Conservation (phyloP, 1,139 yeast species). For the Geotrichum reessii region DNA sequence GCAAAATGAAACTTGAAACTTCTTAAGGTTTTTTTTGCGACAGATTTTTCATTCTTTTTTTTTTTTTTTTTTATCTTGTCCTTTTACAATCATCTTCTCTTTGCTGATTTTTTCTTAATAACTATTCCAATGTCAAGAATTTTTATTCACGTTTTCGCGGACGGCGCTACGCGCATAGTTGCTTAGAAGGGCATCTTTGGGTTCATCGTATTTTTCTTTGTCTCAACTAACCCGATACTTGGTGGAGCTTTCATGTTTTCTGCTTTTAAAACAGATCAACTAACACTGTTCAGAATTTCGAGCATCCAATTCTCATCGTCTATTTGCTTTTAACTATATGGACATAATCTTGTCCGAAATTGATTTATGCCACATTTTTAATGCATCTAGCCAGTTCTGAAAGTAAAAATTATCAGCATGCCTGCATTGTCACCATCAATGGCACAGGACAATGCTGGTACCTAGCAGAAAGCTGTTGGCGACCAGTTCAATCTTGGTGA, state of each 20-base stretch:
- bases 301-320: no score
- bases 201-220: neutral
- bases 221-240: no score
- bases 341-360: no score
- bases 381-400: no score
- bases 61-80: neutral
- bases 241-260: no score
- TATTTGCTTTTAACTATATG: no score
- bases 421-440: slow-evolving; percentile 97
- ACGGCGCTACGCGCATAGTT: neutral
- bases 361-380: no score
- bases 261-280: no score
- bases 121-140: neutral
- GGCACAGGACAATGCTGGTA: slow-evolving; percentile 89
- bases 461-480: slow-evolving; percentile 86
- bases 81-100: neutral
- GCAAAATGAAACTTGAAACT: neutral
- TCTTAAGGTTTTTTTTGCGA: neutral
- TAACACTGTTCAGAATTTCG: no score
- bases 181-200: neutral
- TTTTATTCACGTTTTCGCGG: neutral
- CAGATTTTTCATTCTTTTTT: neutral
- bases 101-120: neutral
- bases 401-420: slow-evolving; percentile 50
- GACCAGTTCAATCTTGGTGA: slow-evolving; percentile 80